Percentiles rank a stretch among this genome's conserved stretches.
phyloP scores from a whole-genome alignment of 139 green algal species.

The Pseudopediastrum boryanum region DNA sequence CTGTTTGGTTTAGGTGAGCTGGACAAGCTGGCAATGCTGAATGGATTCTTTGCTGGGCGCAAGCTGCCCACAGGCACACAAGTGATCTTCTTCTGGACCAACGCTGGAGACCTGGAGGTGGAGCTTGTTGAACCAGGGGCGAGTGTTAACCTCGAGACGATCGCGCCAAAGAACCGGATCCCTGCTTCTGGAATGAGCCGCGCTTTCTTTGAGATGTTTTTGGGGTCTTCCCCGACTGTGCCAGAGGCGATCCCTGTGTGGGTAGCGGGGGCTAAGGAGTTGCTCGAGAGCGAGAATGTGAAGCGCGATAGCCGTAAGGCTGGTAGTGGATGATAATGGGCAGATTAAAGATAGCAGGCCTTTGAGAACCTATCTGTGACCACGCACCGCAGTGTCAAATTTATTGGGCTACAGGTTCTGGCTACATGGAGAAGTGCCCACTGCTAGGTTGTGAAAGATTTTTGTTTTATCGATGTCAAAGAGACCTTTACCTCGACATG shows the following conservation, averaged over 20 bases:
- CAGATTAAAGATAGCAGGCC: background rate
- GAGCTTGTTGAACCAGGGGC: slow-evolving; percentile 34
- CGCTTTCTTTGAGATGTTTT: slow-evolving; percentile 81
- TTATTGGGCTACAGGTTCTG: too few relatives aligned
- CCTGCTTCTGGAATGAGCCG: slow-evolving; percentile 62
- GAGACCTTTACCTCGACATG: too few relatives aligned
- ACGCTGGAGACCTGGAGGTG: slow-evolving; percentile 48
- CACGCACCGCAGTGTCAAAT: too few relatives aligned
- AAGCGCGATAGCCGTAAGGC: slow-evolving; percentile 54
- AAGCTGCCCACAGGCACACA: slow-evolving; percentile 52
- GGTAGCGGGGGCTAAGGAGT: slow-evolving; percentile 55
- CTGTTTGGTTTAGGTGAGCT: too few relatives aligned
- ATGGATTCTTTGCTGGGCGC: slow-evolving; percentile 53
- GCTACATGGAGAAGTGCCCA: too few relatives aligned
- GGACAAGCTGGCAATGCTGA: slow-evolving; percentile 70
- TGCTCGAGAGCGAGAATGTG: slow-evolving; percentile 71
- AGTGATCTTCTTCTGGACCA: slow-evolving; percentile 47
- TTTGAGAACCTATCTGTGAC: background rate
- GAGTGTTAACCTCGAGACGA: slow-evolving; percentile 13
- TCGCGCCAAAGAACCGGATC: slow-evolving; percentile 6
- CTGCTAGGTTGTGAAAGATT: too few relatives aligned
- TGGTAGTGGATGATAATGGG: background rate
- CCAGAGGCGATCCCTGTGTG: slow-evolving; percentile 53
- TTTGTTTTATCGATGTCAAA: too few relatives aligned
- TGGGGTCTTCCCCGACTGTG: slow-evolving; percentile 57